Percentiles rank a stretch among this genome's conserved stretches.
Conservation (phyloP, 2,329 filamentous ascomycete genomes). For the Alternaria atra region DNA sequence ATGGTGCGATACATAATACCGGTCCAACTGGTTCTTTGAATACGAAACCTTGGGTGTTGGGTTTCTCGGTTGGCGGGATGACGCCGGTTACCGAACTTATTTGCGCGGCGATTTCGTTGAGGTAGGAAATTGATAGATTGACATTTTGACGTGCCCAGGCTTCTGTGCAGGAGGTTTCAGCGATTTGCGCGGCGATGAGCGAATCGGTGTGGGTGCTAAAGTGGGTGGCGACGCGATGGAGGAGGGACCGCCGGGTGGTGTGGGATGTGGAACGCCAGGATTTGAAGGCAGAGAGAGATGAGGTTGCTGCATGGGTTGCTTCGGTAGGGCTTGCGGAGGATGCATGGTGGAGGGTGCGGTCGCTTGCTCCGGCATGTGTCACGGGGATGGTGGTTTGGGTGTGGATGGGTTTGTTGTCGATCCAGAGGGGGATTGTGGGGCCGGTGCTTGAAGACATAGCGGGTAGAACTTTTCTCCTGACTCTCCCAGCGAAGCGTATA, state of each 20-base stretch:
- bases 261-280: constrained; percentile 72
- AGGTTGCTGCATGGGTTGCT: constrained; percentile 62
- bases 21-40: constrained; percentile 43
- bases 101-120: constrained; percentile 58
- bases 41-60: constrained; percentile 39
- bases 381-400: constrained; percentile 60
- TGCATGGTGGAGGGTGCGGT: constrained; percentile 57
- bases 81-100: constrained; percentile 26
- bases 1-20: constrained; percentile 30
- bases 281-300: constrained; percentile 71
- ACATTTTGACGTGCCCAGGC: constrained; percentile 49
- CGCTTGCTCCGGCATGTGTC: constrained; percentile 62
- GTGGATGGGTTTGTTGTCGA: constrained; percentile 54
- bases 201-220: constrained; percentile 67
- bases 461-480: neutral
- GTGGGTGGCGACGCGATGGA: constrained; percentile 72
- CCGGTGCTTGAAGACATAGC: constrained; percentile 7
- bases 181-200: constrained; percentile 65
- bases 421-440: constrained; percentile 52
- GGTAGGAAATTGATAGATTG: constrained; percentile 46
- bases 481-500: neutral
- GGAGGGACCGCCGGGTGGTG: constrained; percentile 69
- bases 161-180: constrained; percentile 62
- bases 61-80: constrained; percentile 38
- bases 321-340: constrained; percentile 63